Percentiles rank a stretch among this genome's conserved stretches.
phyloP scores from a whole-genome alignment of 2,329 filamentous ascomycete genomes.

The Intubia oerlemansii region DNA sequence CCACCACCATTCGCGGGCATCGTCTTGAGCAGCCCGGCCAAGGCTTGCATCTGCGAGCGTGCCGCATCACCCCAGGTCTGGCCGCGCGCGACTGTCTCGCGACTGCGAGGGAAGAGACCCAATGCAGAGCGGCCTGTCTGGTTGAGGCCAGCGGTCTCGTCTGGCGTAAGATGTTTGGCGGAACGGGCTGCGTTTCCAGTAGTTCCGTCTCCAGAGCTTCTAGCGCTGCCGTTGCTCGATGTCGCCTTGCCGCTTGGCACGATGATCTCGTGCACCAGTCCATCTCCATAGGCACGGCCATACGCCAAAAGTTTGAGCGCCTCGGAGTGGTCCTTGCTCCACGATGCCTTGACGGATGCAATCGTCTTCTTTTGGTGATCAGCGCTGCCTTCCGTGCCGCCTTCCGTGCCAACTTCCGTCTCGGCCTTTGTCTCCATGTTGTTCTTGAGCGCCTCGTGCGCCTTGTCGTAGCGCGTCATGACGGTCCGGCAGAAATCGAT shows the following conservation, averaged over 20 bases:
- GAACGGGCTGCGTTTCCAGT: no score
- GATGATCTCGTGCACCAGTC: slow-evolving; percentile 7
- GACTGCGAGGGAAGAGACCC: slow-evolving; percentile 7
- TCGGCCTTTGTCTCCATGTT: no score
- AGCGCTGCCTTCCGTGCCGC: no score
- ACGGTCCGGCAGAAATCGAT: slow-evolving; percentile 3
- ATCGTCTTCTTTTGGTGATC: neutral
- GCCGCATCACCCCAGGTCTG: slow-evolving; percentile 8
- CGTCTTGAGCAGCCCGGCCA: slow-evolving; percentile 5
- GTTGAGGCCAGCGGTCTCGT: slow-evolving; percentile 5
- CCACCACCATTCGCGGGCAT: no score
- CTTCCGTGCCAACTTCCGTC: no score
- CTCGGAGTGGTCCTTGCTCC: slow-evolving; percentile 7
- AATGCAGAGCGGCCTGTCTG: slow-evolving; percentile 7
- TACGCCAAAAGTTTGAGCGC: slow-evolving; percentile 7
- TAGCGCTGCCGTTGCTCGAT: no score
- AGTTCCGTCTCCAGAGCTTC: no score
- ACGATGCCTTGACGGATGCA: slow-evolving; percentile 1
- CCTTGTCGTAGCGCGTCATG: slow-evolving; percentile 4
- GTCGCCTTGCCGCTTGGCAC: slow-evolving; percentile 5
- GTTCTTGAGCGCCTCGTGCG: slow-evolving; percentile 2
- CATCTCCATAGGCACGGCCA: slow-evolving; percentile 8
- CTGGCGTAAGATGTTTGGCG: no score
- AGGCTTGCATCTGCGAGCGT: slow-evolving; percentile 6
- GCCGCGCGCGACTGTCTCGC: slow-evolving; percentile 1